Conservation (phyloP, 306 rosid species). For the Quercus robur region DNA sequence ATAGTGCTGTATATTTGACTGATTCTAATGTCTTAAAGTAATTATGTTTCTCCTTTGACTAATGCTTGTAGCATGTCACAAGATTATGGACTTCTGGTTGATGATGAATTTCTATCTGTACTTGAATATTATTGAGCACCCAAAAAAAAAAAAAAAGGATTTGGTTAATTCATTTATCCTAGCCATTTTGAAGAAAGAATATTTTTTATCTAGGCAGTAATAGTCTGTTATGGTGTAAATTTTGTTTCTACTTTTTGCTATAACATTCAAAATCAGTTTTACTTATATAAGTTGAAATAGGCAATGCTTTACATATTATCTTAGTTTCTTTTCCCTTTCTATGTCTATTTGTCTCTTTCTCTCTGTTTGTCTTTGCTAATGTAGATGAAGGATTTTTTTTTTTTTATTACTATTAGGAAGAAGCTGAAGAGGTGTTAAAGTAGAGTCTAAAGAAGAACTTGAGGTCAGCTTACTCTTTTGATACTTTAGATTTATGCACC, state of each 20-base stretch:
- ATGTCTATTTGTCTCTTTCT: not conserved
- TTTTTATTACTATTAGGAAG: constrained; percentile 17
- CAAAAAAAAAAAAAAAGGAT: not conserved
- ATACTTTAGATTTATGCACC: constrained; percentile 1
- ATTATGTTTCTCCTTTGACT: not conserved
- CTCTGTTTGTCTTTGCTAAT: no score
- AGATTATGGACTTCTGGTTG: not conserved
- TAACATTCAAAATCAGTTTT: not conserved
- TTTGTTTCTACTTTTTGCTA: not conserved
- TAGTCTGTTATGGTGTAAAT: not conserved
- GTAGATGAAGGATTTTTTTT: no score
- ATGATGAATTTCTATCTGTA: not conserved
- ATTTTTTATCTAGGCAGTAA: not conserved
- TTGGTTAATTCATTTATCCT: not conserved
- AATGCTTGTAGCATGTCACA: not conserved
- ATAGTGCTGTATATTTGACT: no score
- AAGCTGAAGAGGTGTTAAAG: constrained; percentile 20
- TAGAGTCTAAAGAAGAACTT: constrained; percentile 26
- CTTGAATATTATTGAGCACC: no score
- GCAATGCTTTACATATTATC: not conserved
- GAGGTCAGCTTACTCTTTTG: constrained; percentile 20
- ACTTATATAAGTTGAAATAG: not conserved
- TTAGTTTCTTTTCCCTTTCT: not conserved
- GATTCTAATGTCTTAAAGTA: not conserved
- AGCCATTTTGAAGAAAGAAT: not conserved